Percentiles rank a stretch among this genome's conserved stretches.
Evolutionary conservation across 116 monocot species (phyloP).

Genomic region (Zostera marina): DNA sequence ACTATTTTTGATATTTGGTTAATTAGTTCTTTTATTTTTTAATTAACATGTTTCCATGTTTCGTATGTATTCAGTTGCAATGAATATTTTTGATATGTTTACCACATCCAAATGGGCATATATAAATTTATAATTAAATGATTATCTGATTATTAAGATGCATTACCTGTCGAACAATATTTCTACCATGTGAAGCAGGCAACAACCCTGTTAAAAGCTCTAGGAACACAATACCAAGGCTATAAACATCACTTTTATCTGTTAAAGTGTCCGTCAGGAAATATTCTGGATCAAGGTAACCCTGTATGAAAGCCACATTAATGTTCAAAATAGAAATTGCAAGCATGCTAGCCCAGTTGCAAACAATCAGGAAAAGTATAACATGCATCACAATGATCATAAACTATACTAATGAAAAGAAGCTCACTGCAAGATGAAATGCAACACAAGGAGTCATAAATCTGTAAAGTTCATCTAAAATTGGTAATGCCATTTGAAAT

Average conservation of each 20-base stretch:
- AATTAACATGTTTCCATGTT: not conserved
- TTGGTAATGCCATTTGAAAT: no score
- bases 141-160: not conserved
- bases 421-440: no score
- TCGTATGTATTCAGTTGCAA: not conserved
- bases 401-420: no score
- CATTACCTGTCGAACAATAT: slow-evolving; percentile 25
- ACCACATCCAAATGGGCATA: not conserved
- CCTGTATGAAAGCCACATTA: slow-evolving; percentile 4
- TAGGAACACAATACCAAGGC: slow-evolving; percentile 20
- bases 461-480: no score
- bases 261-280: slow-evolving; percentile 13
- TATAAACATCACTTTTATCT: slow-evolving; percentile 25
- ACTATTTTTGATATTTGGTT: no score
- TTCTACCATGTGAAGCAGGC: slow-evolving; percentile 17
- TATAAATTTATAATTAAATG: not conserved
- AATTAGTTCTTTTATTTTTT: not conserved
- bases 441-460: no score
- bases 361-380: no score
- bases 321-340: slow-evolving; percentile 1
- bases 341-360: not conserved
- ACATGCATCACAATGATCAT: no score
- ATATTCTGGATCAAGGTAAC: slow-evolving; percentile 22
- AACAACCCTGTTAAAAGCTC: slow-evolving; percentile 20
- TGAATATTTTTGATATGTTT: not conserved